Conservation (phyloP, 768 basidiomycete species). For the Boletales sp. region DNA sequence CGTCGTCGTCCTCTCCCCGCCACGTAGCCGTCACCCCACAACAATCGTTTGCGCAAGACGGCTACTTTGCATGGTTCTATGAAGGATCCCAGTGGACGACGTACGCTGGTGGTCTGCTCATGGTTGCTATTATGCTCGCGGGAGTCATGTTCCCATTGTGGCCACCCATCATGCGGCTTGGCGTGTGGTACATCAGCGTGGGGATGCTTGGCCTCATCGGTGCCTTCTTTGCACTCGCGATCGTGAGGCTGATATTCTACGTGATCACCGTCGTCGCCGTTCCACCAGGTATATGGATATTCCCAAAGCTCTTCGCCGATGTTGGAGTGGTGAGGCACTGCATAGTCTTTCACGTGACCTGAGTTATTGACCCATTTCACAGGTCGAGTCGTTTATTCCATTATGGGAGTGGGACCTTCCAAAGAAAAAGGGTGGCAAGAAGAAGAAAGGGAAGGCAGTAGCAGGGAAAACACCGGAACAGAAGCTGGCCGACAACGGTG, state of each 20-base stretch:
- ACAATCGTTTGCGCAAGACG: slow-evolving; percentile 71
- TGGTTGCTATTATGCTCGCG: slow-evolving; percentile 92
- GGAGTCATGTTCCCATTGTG: slow-evolving; percentile 99
- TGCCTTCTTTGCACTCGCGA: slow-evolving; percentile 85
- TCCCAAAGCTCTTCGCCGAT: slow-evolving; percentile 96
- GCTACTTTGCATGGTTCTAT: slow-evolving; percentile 97
- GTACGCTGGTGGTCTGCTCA: slow-evolving; percentile 82
- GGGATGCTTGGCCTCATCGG: slow-evolving; percentile 84
- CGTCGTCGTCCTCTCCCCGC: slow-evolving; percentile 67
- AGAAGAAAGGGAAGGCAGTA: slow-evolving; percentile 49
- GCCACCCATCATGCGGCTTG: slow-evolving; percentile 88
- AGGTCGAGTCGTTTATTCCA: slow-evolving; percentile 98
- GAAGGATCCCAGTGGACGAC: slow-evolving; percentile 93
- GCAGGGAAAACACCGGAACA: slow-evolving; percentile 31
- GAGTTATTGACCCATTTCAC: background rate
- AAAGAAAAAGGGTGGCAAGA: slow-evolving; percentile 66
- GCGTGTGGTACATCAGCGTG: slow-evolving; percentile 94
- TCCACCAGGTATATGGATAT: slow-evolving; percentile 96
- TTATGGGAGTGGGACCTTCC: slow-evolving; percentile 94
- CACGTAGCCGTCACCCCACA: slow-evolving; percentile 70
- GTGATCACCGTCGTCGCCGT: slow-evolving; percentile 84
- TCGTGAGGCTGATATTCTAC: slow-evolving; percentile 91
- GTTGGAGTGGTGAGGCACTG: slow-evolving; percentile 86
- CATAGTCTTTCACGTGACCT: background rate
- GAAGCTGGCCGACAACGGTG: slow-evolving; percentile 39